These are phyloP conservation scores for Aspergillus sp. DNA, from an alignment of 2,329 filamentous ascomycete genomes.

Conservation along the genomic window DNA sequence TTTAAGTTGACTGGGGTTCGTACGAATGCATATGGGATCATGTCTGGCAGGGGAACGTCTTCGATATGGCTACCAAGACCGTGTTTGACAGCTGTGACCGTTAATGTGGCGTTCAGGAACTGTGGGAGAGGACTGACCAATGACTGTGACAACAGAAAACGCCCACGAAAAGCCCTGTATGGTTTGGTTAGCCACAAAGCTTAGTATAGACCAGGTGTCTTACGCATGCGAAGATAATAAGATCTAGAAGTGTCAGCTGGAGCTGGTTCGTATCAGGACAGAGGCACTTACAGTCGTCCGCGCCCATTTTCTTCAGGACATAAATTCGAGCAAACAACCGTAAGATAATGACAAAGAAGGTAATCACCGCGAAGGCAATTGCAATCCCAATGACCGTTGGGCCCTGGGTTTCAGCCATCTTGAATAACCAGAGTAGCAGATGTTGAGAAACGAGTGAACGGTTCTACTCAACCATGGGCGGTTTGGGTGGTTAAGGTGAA, in stretches of 20 bases:
- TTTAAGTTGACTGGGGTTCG: neutral
- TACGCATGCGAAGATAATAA: slow-evolving; percentile 34
- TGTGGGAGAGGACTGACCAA: slow-evolving; percentile 22
- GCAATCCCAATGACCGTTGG: slow-evolving; percentile 35
- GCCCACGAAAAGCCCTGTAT: slow-evolving; percentile 34
- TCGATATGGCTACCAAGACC: slow-evolving; percentile 19
- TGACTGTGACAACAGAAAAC: slow-evolving; percentile 37
- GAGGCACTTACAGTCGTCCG: slow-evolving; percentile 31
- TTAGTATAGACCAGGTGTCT: slow-evolving; percentile 1
- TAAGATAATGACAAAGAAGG: slow-evolving; percentile 38
- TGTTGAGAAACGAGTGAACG: neutral
- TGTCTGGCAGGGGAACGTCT: slow-evolving; percentile 9
- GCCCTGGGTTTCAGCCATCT: slow-evolving; percentile 32
- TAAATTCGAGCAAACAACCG: slow-evolving; percentile 43
- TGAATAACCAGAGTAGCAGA: neutral
- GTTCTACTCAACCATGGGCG: neutral
- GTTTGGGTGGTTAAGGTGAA: neutral
- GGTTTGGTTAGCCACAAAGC: neutral
- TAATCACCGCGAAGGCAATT: slow-evolving; percentile 40
- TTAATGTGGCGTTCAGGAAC: neutral
- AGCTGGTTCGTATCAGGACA: neutral
- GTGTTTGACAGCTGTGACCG: slow-evolving; percentile 14
- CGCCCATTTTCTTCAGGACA: slow-evolving; percentile 33
- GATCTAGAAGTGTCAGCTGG: slow-evolving; percentile 21
- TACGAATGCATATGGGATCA: slow-evolving; percentile 14